Percentiles rank a stretch among this genome's conserved stretches.
Evolutionary conservation across 345 rosid species (phyloP).

Genomic region (Salix exigua): DNA sequence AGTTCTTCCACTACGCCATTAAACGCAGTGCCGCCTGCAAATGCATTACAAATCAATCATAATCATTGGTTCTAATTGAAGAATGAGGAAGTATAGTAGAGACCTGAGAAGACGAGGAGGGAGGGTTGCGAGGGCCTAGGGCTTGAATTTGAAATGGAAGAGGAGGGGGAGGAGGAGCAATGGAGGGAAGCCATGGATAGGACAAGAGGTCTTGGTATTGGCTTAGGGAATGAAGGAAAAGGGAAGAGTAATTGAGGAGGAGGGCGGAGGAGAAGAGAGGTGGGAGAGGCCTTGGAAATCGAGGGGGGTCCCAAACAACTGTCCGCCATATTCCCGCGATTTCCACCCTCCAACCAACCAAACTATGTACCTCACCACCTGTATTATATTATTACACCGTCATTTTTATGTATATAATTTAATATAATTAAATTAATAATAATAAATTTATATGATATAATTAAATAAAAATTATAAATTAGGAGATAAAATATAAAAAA

Average conservation of each 20-base stretch:
- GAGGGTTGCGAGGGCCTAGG: conserved; percentile 53
- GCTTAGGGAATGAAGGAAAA: conserved; percentile 1
- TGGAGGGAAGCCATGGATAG: conserved; percentile 25
- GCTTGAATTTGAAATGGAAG: conserved; percentile 31
- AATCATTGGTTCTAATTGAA: neutral
- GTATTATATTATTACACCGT: too few species aligned
- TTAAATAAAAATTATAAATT: too few species aligned
- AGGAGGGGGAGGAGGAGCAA: neutral
- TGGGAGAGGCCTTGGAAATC: conserved; percentile 12
- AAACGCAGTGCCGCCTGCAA: conserved; percentile 85
- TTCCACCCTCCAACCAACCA: neutral
- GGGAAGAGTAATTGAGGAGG: conserved; percentile 9
- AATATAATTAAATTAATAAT: too few species aligned
- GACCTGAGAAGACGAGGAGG: conserved; percentile 88
- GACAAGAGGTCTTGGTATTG: neutral
- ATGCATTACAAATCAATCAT: neutral
- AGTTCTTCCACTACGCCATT: conserved; percentile 92
- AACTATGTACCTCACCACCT: neutral
- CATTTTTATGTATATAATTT: too few species aligned
- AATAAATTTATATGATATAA: too few species aligned
- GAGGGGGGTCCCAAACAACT: conserved; percentile 37
- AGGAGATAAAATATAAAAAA: too few species aligned
- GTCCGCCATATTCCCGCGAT: conserved; percentile 61
- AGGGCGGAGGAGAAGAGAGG: conserved; percentile 8
- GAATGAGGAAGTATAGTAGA: neutral